These are phyloP conservation scores for Bonia amplexicaulis DNA, from an alignment of 176 grass and related monocot genomes.

Conservation along the genomic window DNA sequence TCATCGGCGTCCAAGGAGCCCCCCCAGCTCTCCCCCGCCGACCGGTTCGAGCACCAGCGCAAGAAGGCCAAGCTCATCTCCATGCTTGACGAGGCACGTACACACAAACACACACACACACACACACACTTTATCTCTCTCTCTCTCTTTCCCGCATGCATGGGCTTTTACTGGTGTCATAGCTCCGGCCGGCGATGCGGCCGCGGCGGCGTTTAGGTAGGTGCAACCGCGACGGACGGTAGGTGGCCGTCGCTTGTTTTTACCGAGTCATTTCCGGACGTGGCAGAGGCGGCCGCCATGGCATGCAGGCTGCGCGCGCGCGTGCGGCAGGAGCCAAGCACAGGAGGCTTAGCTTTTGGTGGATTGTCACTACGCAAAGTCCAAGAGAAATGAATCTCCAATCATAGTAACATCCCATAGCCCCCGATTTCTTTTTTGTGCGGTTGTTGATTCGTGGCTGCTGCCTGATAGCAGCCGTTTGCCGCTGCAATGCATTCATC, in stretches of 20 bases:
- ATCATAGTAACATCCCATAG: constrained; percentile 57
- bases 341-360: neutral
- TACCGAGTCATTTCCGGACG: neutral
- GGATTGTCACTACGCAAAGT: constrained; percentile 30
- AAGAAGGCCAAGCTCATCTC: constrained; percentile 97
- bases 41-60: constrained; percentile 89
- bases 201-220: constrained; percentile 2
- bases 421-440: constrained; percentile 46
- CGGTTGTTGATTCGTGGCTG: constrained; percentile 31
- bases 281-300: constrained; percentile 41
- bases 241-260: constrained; percentile 16
- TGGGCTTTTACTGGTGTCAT: constrained; percentile 6
- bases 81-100: constrained; percentile 98
- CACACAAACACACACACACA: neutral
- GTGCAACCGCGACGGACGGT: constrained; percentile 24
- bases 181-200: neutral
- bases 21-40: constrained; percentile 77
- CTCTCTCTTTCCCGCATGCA: constrained; percentile 15
- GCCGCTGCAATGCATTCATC: constrained; percentile 26
- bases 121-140: neutral
- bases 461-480: constrained; percentile 31
- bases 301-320: neutral
- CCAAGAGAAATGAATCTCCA: constrained; percentile 64
- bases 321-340: neutral
- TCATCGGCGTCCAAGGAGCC: constrained; percentile 62